Base-by-base conservation (phyloP, 345 rosid genomes). In the Orychophragmus violaceus region DNA sequence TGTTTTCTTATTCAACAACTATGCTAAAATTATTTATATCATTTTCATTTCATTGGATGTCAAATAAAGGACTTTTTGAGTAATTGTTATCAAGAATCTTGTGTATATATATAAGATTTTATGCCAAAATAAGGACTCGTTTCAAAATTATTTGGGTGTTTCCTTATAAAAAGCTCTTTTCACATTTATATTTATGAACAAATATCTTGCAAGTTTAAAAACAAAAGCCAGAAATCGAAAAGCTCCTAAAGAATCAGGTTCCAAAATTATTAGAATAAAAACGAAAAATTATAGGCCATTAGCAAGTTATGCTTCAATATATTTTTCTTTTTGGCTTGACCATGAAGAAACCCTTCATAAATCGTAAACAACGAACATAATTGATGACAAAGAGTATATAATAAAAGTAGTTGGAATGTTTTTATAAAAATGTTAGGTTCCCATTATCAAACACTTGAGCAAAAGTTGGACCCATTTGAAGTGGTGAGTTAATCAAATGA, bases 221-320 rank as follows among this genome's bases (percentile, higher is more conserved):
- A 29, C 44, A 67, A 19, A 29, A 29, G 3, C 6, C 6, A 44
- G 17, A 57, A 35, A 8, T 51, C 29, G 19, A 42, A 71, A 46
- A 16, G 32, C 37, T 49, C 13, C 14, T 39, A 23, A 17, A 41
- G 68, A 52, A 66, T 60, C 72, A 8, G 72, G 17, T 74, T 51
- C 77, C 35, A 17, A 10, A 18, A 3, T 33, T 6, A 36, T 11
- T 65, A 27, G 1, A 30, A 29, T 41, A 36, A 13, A 56, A 10
- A 19, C 13, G 21, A 27, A 65, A 21, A 21, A 5, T 17, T 50
- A 39, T 65, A 30, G 19, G n/a, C 64, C 76, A 32, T 23, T 29
- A 21, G 33, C 50, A 46, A 62, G 8, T 21, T 42, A 25, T 49
- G 10, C 48, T 44, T 54, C 5, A 19, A 37, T 6, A 5, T 16